A percentile compares a stretch with the other conserved stretches of the same genome.
These are phyloP conservation scores for Hemisphaericaspora lyxosophila DNA, from an alignment of 1,139 yeast species.

Conservation along the genomic window DNA sequence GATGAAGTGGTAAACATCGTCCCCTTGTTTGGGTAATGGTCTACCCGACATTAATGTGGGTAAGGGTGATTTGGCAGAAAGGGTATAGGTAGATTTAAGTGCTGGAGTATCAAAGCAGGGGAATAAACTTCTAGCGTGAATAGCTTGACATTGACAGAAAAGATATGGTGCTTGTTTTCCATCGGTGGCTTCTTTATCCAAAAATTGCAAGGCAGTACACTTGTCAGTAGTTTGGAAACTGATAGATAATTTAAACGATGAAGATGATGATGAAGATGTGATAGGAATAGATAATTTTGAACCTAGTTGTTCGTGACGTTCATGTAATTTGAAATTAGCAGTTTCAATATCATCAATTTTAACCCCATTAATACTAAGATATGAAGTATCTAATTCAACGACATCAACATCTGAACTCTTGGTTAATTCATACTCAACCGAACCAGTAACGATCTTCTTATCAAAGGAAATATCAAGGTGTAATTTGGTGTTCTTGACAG, in stretches of 20 bases:
- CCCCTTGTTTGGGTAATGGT: constrained; percentile 23
- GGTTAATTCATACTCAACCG: constrained; percentile 48
- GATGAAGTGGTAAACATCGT: constrained; percentile 43
- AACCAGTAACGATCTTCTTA: constrained; percentile 51
- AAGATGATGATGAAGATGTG: background rate
- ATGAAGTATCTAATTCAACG: constrained; percentile 64
- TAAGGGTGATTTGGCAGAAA: constrained; percentile 60
- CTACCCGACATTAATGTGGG: constrained; percentile 75
- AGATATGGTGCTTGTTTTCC: constrained; percentile 72
- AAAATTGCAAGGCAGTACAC: constrained; percentile 87
- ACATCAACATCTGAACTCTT: constrained; percentile 15
- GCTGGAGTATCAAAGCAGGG: constrained; percentile 94
- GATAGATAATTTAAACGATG: constrained; percentile 32
- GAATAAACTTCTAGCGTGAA: constrained; percentile 83
- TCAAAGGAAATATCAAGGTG: constrained; percentile 59
- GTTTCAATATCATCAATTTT: constrained; percentile 22
- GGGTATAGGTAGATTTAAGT: constrained; percentile 64
- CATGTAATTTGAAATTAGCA: constrained; percentile 41
- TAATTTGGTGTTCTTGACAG: constrained; percentile 46
- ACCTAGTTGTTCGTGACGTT: constrained; percentile 66
- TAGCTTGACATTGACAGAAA: constrained; percentile 90
- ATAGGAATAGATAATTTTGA: constrained; percentile 33
- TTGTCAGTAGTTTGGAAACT: constrained; percentile 65
- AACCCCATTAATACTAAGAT: constrained; percentile 49
- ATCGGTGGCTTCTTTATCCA: constrained; percentile 74